Conservation (phyloP, 768 basidiomycete genomes). For the Xerocomus potaroensis region DNA sequence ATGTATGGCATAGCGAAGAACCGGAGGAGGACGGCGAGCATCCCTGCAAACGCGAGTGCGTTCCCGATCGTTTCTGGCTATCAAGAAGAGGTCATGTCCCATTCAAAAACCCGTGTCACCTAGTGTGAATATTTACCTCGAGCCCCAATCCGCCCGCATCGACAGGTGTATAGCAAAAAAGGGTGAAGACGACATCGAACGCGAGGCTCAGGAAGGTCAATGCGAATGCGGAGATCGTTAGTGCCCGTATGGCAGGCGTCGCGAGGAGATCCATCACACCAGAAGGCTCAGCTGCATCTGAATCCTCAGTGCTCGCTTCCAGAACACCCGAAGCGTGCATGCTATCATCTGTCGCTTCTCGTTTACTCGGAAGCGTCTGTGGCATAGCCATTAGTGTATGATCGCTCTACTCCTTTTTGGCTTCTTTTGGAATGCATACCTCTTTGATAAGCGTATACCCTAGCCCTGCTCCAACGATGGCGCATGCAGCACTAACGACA, state of each 20-base stretch:
- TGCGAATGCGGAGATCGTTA: conserved; percentile 48
- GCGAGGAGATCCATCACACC: conserved; percentile 37
- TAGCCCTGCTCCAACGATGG: conserved; percentile 5
- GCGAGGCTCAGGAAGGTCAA: conserved; percentile 50
- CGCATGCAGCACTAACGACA: conserved; percentile 7
- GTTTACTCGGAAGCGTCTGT: conserved; percentile 20
- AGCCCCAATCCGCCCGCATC: conserved; percentile 52
- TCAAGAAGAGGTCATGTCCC: not conserved
- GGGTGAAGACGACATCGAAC: conserved; percentile 60
- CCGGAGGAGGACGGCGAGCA: conserved; percentile 45
- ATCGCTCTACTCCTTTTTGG: too few species aligned
- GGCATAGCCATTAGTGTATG: not conserved
- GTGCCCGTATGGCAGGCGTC: conserved; percentile 47
- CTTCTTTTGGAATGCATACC: conserved; percentile 3
- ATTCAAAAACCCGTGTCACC: not conserved
- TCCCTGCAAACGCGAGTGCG: conserved; percentile 49
- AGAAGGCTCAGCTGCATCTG: conserved; percentile 9
- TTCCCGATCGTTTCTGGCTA: conserved; percentile 56
- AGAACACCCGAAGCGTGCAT: not conserved
- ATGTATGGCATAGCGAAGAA: conserved; percentile 50
- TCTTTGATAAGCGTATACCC: conserved; percentile 20
- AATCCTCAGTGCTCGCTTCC: not conserved
- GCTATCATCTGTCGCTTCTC: not conserved
- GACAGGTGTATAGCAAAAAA: conserved; percentile 63
- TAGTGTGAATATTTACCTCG: conserved; percentile 36